Evolutionary conservation across 2,329 filamentous ascomycete species (phyloP), one percentile per base, ranked within the genome.

Genomic region (Thielaviopsis euricoi): DNA sequence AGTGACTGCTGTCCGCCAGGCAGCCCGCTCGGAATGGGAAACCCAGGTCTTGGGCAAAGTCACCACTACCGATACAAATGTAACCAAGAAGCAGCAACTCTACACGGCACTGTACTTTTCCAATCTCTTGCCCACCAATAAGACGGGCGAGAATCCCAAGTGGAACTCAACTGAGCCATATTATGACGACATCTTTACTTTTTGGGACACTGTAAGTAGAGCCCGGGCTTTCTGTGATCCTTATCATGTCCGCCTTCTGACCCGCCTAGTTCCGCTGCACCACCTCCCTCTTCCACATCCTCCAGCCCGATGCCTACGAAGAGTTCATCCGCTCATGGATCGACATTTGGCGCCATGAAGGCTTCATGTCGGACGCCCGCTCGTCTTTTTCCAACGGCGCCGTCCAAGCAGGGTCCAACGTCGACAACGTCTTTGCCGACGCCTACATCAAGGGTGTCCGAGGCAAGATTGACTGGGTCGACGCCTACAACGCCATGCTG

Each of bases 101-200:
- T 88, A 88, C 68, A 79, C 79, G 0, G 82, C 81, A 0, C 66
- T 88, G 37, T 87, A 87, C 64, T 83, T 84, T 63, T 84, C 85
- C 78, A 78, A 81, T 60, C 67, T 87, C 12, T 76, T 86, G 40
- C 83, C 84, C 0, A 83, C 82, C 0, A 85, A 87, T 65, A 79
- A 82, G 61, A 86, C 83, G 0, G 83, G 82, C 0, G 85, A 87
- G 65, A 88, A 87, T 60, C 83, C 83, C 0, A 67, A 74, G 0
- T 87, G 84, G 83, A 66, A 70, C 1, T 82, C 80, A 1, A 63
- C 65, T 0, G 84, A 87, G 66, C 83, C 84, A 1, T 86, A 85
- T 64, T 87, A 85, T 64, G 80, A 85, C 60, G 84, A 87, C 60
- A 79, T 83, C 17, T 86, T 85, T 64, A 87, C 84, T 0, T 76